Evolutionary conservation across 2,329 filamentous ascomycete genomes (phyloP).

Genomic region (Fusarium sp.): DNA sequence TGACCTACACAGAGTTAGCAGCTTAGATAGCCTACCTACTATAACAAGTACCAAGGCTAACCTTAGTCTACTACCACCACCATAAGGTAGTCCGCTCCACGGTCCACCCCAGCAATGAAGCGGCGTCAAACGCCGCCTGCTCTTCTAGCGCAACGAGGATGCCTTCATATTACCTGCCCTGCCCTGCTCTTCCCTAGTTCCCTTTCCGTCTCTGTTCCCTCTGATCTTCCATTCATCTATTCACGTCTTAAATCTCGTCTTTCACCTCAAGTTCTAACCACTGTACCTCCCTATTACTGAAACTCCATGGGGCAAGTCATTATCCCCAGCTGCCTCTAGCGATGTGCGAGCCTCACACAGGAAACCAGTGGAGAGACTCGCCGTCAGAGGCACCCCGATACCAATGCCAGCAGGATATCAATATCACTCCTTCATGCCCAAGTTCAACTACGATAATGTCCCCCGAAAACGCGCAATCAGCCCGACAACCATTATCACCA

Average conservation of each 20-base stretch:
- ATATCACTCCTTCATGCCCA: not conserved
- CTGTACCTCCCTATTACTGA: not conserved
- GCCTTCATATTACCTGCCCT: conserved; percentile 45
- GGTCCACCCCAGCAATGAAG: conserved; percentile 42
- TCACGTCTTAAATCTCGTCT: not conserved
- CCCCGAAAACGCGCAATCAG: not conserved
- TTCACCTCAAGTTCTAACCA: not conserved
- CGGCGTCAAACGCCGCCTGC: conserved; percentile 47
- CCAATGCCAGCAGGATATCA: conserved; percentile 3
- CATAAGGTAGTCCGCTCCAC: conserved; percentile 33
- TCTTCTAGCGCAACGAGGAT: conserved; percentile 47
- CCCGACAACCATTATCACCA: conserved; percentile 33
- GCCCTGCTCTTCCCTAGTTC: conserved; percentile 35
- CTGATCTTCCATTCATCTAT: conserved; percentile 13
- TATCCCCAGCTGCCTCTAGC: conserved; percentile 24
- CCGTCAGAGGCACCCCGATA: conserved; percentile 20
- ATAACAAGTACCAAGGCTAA: conserved; percentile 17
- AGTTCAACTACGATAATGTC: conserved; percentile 8
- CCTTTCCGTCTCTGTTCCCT: conserved; percentile 14
- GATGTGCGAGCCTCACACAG: conserved; percentile 43
- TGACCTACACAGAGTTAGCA: not conserved
- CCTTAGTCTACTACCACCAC: conserved; percentile 19
- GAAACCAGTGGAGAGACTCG: conserved; percentile 33
- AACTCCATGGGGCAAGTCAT: conserved; percentile 38
- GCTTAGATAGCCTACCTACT: conserved; percentile 26